phyloP scores from a whole-genome alignment of 306 rosid species.

The Hylodesmum podocarpum region DNA sequence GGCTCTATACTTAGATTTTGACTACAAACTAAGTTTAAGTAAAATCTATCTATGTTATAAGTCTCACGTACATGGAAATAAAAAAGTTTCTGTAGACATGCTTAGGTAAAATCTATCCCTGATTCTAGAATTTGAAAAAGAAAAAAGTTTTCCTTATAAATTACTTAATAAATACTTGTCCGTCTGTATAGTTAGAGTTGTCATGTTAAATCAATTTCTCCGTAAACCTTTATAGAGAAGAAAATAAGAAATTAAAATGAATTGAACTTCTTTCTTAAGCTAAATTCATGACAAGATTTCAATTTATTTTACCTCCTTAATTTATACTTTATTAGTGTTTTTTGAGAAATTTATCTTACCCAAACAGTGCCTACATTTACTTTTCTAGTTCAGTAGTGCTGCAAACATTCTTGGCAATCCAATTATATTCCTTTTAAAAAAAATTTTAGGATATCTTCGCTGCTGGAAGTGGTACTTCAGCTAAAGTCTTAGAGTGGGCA shows the following conservation, averaged over 20 bases:
- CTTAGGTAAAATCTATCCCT: neutral
- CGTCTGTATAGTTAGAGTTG: no score
- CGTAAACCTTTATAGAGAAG: no score
- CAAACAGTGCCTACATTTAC: neutral
- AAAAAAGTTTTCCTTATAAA: neutral
- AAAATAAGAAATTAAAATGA: no score
- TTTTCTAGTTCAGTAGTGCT: neutral
- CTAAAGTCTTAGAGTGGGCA: constrained; percentile 30
- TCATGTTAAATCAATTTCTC: no score
- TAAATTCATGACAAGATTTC: no score
- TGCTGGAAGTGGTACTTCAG: constrained; percentile 43
- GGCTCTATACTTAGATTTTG: neutral
- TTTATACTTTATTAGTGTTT: no score
- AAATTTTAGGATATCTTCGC: constrained; percentile 14
- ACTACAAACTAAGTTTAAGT: neutral
- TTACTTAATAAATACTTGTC: neutral
- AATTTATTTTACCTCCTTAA: no score
- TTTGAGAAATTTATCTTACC: neutral
- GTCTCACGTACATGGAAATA: neutral
- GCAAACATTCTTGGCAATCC: neutral
- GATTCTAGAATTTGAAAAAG: neutral
- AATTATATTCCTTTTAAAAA: neutral
- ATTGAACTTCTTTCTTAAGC: no score
- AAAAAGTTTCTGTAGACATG: neutral
- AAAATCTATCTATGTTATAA: neutral